phyloP scores from a whole-genome alignment of 2,329 filamentous ascomycete genomes.

The Beauveria caledonica region DNA sequence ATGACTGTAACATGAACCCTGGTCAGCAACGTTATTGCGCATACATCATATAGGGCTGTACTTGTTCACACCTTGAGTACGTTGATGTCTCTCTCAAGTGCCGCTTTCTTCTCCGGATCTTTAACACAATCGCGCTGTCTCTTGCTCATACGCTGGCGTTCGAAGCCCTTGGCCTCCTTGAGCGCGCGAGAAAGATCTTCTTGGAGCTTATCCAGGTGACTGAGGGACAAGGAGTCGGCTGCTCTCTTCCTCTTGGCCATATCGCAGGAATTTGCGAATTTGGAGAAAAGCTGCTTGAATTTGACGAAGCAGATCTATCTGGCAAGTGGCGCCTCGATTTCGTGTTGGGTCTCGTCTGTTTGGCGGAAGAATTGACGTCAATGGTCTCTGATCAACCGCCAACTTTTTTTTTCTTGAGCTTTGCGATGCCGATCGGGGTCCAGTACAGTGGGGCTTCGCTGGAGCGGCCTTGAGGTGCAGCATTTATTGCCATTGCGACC shows the following conservation, averaged over 20 bases:
- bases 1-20: constrained; percentile 30
- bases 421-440: not conserved
- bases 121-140: constrained; percentile 40
- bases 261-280: not conserved
- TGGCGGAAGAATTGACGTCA: not conserved
- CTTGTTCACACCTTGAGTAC: constrained; percentile 41
- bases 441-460: not conserved
- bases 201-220: constrained; percentile 45
- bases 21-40: not conserved
- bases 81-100: constrained; percentile 53
- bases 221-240: constrained; percentile 35
- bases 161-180: constrained; percentile 66
- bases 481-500: not conserved
- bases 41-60: not conserved
- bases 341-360: not conserved
- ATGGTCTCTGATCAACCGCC: not conserved
- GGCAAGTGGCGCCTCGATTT: not conserved
- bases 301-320: not conserved
- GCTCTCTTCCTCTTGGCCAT: constrained; percentile 52
- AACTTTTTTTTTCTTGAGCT: not conserved
- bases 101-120: constrained; percentile 40
- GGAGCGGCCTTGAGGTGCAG: not conserved
- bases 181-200: constrained; percentile 58
- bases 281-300: not conserved
- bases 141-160: constrained; percentile 67